Evolutionary conservation across 1,284 basidiomycete species (phyloP), one percentile per base, ranked within the genome.

Genomic region (Apiotrichum mycotoxinovorans): DNA sequence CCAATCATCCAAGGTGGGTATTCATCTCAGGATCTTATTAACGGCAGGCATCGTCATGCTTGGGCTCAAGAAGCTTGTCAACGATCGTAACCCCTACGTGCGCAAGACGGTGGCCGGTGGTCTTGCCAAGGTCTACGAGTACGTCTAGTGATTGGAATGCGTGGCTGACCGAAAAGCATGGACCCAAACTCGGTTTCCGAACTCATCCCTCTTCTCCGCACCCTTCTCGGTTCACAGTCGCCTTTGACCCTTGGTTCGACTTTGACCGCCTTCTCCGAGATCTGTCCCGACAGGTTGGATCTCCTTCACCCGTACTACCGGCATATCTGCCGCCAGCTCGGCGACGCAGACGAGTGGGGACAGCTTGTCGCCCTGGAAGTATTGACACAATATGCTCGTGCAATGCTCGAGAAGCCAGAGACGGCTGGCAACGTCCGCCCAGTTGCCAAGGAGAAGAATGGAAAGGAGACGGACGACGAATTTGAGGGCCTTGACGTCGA

Each of bases 291-390:
- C 0, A 83, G 87, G 25, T 82, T 92, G 30, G 89, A 95, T 67
- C 83, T 97, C 8, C 77, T 98, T 0, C 96, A 98, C 71, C 83
- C 83, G 25, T 89, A 95, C 69, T 98, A 89, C 69, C 83, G 94
- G 27, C 85, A 88, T 44, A 80, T 95, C 46, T 97, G 92, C 70
- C 83, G 84, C 45, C 82, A 89, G 17, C 79, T 98, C 1, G 82
- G 90, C 33, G 94, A 99, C 67, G 87, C 89, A 18, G 95, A 98
- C 69, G 93, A 96, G 72, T 98, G 95, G 95, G 91, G 91, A 0
- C 96, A 98, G 74, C 83, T 89, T 5, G 84, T 87, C 43, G 78
- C 93, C 10, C 79, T 96, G 53, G 83, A 88, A 38, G 81, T 97
- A 11, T 38, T 56, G 34, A 78, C 86, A 46, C 81, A 88, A 58